Evolutionary conservation across 257 asterid species (phyloP).

Genomic region (Nicotiana tomentosiformis): DNA sequence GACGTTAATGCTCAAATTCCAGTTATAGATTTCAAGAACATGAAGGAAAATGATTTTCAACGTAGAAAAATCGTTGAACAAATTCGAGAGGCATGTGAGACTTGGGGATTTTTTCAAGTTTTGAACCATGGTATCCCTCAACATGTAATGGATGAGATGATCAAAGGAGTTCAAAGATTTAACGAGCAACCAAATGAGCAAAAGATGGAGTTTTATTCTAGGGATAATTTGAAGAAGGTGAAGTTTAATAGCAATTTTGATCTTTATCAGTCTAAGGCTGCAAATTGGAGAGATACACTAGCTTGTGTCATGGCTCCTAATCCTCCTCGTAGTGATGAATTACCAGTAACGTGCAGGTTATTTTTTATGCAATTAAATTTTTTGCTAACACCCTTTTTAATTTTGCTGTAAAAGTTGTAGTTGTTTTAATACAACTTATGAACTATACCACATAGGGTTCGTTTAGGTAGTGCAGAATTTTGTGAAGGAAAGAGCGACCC

Average conservation of each 20-base stretch:
- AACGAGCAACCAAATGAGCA: neutral
- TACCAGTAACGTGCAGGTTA: constrained; percentile 9
- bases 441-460: too few species aligned
- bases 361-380: too few species aligned
- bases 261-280: constrained; percentile 5
- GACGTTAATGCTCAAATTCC: neutral
- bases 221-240: constrained; percentile 13
- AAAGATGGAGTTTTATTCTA: constrained; percentile 4
- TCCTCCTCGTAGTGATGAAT: constrained; percentile 8
- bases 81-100: constrained; percentile 3
- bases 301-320: constrained; percentile 12
- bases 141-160: constrained; percentile 13
- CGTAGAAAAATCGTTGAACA: neutral
- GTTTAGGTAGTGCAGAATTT: too few species aligned
- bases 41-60: neutral
- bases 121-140: constrained; percentile 11
- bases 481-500: too few species aligned
- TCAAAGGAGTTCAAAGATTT: neutral
- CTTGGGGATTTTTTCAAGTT: constrained; percentile 17
- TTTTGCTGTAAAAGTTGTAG: too few species aligned
- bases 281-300: constrained; percentile 19
- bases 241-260: constrained; percentile 13
- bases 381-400: neutral
- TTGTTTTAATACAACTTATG: too few species aligned
- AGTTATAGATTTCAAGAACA: neutral